phyloP scores from a whole-genome alignment of 2,329 filamentous ascomycete species.

The Emergomyces pasteurianus region DNA sequence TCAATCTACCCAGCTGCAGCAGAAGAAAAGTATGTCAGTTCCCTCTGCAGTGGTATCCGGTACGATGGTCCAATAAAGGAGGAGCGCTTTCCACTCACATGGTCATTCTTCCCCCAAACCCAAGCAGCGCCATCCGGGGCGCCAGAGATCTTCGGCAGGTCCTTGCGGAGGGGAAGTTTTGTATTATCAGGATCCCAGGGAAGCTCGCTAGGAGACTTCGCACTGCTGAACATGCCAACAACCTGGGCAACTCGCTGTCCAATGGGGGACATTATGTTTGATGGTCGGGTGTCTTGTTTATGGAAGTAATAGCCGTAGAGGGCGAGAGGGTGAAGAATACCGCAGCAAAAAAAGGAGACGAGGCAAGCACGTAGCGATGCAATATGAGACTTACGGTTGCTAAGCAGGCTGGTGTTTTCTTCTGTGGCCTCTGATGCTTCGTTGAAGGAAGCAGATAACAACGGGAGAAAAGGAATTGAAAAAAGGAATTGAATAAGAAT shows the following conservation, averaged over 20 bases:
- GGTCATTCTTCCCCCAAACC: conserved; percentile 48
- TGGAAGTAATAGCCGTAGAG: too few species aligned
- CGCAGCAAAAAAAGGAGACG: neutral
- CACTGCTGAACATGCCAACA: conserved; percentile 2
- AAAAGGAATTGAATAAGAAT: neutral
- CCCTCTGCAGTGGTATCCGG: neutral
- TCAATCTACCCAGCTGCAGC: conserved; percentile 35
- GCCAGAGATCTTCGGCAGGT: conserved; percentile 40
- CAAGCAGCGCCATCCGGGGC: conserved; percentile 46
- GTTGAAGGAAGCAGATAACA: too few species aligned
- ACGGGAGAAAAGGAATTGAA: neutral
- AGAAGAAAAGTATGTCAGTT: conserved; percentile 1
- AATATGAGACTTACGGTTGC: neutral
- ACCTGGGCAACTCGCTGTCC: conserved; percentile 8
- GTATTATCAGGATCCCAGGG: conserved; percentile 44
- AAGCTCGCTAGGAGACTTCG: conserved; percentile 23
- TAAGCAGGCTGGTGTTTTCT: too few species aligned
- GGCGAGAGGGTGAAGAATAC: too few species aligned
- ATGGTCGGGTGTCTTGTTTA: neutral
- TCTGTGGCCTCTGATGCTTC: too few species aligned
- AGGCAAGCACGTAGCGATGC: neutral
- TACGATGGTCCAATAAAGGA: neutral
- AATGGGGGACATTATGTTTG: conserved; percentile 6
- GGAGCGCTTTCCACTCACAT: conserved; percentile 21
- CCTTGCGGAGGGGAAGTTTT: conserved; percentile 41